A percentile compares a stretch with the other conserved stretches of the same genome.
phyloP scores from a whole-genome alignment of 1,284 basidiomycete genomes.

The Xanthoconium separans region DNA sequence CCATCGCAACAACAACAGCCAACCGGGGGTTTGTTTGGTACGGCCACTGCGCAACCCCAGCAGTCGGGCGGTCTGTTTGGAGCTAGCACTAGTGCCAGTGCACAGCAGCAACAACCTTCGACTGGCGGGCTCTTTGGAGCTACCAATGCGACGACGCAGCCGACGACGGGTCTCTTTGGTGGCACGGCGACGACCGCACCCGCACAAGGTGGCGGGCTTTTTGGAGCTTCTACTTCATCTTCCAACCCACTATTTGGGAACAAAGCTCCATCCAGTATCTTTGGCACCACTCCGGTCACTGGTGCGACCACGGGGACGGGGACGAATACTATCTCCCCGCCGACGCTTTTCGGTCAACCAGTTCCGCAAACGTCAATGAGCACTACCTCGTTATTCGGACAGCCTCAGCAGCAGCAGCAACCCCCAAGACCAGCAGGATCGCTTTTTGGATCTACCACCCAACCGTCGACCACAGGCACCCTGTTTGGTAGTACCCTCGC shows the following conservation, averaged over 20 bases:
- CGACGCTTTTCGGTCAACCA: constrained; percentile 35
- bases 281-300: constrained; percentile 12
- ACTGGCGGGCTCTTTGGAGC: constrained; percentile 18
- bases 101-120: constrained; percentile 16
- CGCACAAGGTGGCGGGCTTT: constrained; percentile 17
- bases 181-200: background rate
- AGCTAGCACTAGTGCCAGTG: constrained; percentile 2
- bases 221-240: constrained; percentile 17
- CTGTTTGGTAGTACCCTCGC: constrained; percentile 35
- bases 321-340: constrained; percentile 17
- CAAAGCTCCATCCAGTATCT: constrained; percentile 20
- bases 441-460: constrained; percentile 35
- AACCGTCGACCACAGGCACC: constrained; percentile 28
- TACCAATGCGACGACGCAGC: constrained; percentile 18
- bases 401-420: constrained; percentile 27
- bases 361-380: constrained; percentile 8
- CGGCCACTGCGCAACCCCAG: constrained; percentile 15
- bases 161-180: constrained; percentile 15
- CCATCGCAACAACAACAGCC: constrained; percentile 18
- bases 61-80: constrained; percentile 27
- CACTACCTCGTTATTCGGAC: constrained; percentile 29
- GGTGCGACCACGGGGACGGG: constrained; percentile 18
- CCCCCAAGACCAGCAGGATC: constrained; percentile 28
- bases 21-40: constrained; percentile 12
- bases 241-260: constrained; percentile 29